Evolutionary conservation across 2,329 filamentous ascomycete genomes (phyloP), one percentile per base, ranked within the genome.

Genomic region (Colletotrichum kahawae): DNA sequence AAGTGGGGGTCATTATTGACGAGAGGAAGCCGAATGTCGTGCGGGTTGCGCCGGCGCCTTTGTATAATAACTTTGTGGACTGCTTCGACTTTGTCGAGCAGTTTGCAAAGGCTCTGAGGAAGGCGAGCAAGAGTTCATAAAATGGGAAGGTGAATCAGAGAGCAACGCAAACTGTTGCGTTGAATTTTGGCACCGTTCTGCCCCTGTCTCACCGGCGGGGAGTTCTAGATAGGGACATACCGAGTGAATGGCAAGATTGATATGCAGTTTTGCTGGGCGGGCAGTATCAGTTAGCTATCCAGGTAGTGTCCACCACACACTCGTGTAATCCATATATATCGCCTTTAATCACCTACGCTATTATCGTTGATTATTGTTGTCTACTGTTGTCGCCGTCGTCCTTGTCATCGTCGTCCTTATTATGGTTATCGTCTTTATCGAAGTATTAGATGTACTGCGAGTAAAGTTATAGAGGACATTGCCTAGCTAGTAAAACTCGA

Each of bases 11-110:
- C 4, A 89, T 97, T 2, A 90, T 94, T n/a, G 95, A 97, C 81
- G 93, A 96, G 85, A 88, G 95, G 76, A 93, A 93, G 82, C 95
- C 95, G 3, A 91, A 96, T 82, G 95, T 97, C 14, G 92, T 97
- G 62, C 87, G 95, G 10, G 91, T 96, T 7, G 94, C 95, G 6
- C 95, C 95, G 5, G 92, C 93, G 56, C 94, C 95, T 9, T 82
- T 97, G 81, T 97, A 97, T 83, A 97, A 96, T 81, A 92, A 89
- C 1, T 96, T 93, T 81, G 85, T 85, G 56, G 95, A 97, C 67
- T 83, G 82, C 67, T 82, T 77, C 38, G 78, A 78, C n/a, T 84
- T 84, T 77, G 80, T 80, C 14, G 69, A 71, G 74, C 79, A 78
- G 13, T 82, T 84, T 56, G 71, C 71, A 29, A 74, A 78, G 70